Conservation (phyloP, 148 eudicot genomes). For the Mesembryanthemum crystallinum region DNA sequence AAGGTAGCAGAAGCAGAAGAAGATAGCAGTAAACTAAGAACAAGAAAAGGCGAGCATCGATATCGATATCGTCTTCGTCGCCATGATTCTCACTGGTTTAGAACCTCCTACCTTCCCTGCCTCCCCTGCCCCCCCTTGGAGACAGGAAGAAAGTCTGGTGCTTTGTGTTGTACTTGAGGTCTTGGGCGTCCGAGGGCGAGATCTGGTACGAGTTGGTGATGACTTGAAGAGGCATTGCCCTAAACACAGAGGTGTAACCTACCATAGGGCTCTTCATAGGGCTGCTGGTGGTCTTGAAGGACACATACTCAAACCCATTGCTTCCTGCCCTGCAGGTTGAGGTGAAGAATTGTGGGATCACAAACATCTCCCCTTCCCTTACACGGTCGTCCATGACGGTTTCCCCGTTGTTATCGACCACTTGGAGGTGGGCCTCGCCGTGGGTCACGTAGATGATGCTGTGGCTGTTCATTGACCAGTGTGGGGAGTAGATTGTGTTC, state of each 20-base stretch:
- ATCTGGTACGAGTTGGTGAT: constrained; percentile 45
- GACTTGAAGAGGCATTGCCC: constrained; percentile 63
- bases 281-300: constrained; percentile 54
- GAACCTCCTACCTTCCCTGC: constrained; percentile 11
- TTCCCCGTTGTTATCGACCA: constrained; percentile 45
- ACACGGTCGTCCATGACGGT: constrained; percentile 53
- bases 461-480: constrained; percentile 66
- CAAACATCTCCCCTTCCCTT: constrained; percentile 56
- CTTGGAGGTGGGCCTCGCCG: constrained; percentile 57
- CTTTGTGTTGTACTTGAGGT: constrained; percentile 47
- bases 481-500: constrained; percentile 56
- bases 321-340: constrained; percentile 46
- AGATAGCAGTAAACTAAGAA: not conserved
- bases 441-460: constrained; percentile 47
- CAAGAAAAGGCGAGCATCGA: not conserved
- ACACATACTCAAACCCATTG: constrained; percentile 56
- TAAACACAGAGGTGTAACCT: constrained; percentile 66
- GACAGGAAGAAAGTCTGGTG: constrained; percentile 46
- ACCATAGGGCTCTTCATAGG: constrained; percentile 62
- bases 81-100: not conserved
- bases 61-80: not conserved
- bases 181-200: constrained; percentile 46
- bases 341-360: constrained; percentile 58
- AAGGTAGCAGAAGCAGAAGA: not conserved
- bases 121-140: constrained; percentile 22